Evolutionary conservation across 176 grass and related monocot genomes (phyloP), one percentile per base, ranked within the genome.

Genomic region (Metroxylon sagu): DNA sequence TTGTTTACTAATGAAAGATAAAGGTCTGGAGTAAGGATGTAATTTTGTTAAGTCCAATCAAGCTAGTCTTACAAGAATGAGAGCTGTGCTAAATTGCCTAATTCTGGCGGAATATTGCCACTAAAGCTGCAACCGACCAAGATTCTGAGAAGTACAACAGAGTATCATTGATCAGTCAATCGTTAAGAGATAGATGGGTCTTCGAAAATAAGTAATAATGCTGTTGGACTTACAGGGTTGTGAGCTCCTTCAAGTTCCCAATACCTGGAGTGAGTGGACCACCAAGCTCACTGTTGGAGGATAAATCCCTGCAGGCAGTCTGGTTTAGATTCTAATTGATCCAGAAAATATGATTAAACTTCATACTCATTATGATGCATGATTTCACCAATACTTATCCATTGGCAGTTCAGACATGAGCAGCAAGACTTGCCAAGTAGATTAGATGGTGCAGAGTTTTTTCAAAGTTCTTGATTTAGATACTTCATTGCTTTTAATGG

Each of bases 51-150:
- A 26, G 8, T 16, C 10, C 25, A 55, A 59, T 64, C 7, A 61
- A 3, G 30, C 15, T 53, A 27, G 55, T 69, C 78, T 91, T 97
- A 97, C 92, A 97, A 67, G 76, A 85, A 91, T 7, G 39, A 73
- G 51, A 97, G 68, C 58, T 85, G 61, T 60, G 18, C 48, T 71
- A 88, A 75, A 60, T 85, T 82, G 57, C 92, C 84, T 53, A 97
- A 73, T 80, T 82, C 62, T 53, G 56, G 1, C 1, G 87, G 92
- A 18, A 97, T 85, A 53, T 17, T 66, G 3, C 87, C 87, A 35
- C 17, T 80, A 59, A 97, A 97, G 57, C 66, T 72, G 70, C 92
- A 97, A 70, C 87, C 78, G 66, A 79, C 77, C 70, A 97, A 80
- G 75, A 88, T 91, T 72, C 92, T 97, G 68, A 30, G 4, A 80